Evolutionary conservation across 2,329 filamentous ascomycete genomes (phyloP), one percentile per base, ranked within the genome.

Genomic region (Lachnellula hyalina): DNA sequence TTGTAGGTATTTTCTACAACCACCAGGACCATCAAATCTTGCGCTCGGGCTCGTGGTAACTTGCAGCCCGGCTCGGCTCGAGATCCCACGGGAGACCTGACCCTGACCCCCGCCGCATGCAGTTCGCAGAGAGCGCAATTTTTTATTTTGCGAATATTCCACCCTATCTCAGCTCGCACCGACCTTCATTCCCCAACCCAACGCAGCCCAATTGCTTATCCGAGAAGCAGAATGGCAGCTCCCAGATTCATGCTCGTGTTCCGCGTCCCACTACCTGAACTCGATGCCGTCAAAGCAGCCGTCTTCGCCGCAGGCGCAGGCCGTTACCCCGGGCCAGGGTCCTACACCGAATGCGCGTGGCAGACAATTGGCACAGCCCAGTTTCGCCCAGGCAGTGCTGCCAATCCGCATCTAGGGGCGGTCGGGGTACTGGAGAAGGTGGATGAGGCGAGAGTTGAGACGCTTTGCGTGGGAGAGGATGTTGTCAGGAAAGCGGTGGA

Each of bases 331-430:
- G 56, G 56, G 5, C 42, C 49, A 3, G 53, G 58, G 34, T 75
- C 75, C 61, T 83, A 83, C 64, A 80, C 77, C 23, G 78, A 84
- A 61, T 78, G 74, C 65, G 77, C 76, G 67, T 84, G 74, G 73
- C 71, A 72, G 2, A 69, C 72, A 0, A 59, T 70, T 4, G 86
- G 86, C 4, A 81, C 73, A 0, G 84, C 84, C 0, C 85, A 89
- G 64, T 90, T 89, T 68, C 78, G 81, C 0, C 85, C 85, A 0
- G 82, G 81, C 0, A 75, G 76, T 52, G 68, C 73, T 0, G 83
- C 86, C 1, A 84, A 84, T 47, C 86, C 86, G 3, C 72, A 82
- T 63, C 82, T 88, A 58, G 86, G 86, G 0, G 70, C 71, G 9
- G 71, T 76, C 1, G 83, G 84, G 0, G 68, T 73, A 41, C 63